Base-by-base conservation (phyloP, 805 yeast genomes). In the Yamadazyma laniorum region DNA sequence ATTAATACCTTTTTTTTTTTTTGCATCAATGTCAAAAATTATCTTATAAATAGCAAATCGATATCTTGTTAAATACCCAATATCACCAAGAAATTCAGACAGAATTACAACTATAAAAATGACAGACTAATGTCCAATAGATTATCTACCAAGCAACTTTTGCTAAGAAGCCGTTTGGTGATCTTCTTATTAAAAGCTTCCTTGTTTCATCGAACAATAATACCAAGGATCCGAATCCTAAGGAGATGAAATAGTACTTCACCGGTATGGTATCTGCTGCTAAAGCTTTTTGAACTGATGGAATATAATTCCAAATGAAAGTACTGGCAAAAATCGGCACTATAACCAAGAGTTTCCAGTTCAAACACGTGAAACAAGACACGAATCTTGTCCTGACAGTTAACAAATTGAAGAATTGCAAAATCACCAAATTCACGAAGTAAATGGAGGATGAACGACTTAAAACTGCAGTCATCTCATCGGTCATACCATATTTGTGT, bases 381-480 rank as follows among this genome's bases (percentile, higher is more conserved):
- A 66, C 52, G 32, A 58, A 53, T 42, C 76, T 58, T 0, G 72
- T 66, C 53, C 79, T 61, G 28, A 67, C 59, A 2, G 70, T 56
- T 47, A 72, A 40, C 44, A 71, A 51, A 43, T 72, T 72, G 56
- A 71, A 71, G 47, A 64, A 59, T 47, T 74, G 78, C 62, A 72
- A 51, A 27, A 72, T 61, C 5, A 74, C 75, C 59, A 74, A 55
- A 32, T 69, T 71, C 29, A 61, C 56, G 47, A 74, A 74, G 51
- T 72, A 74, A 31, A 72, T 64, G 2, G 74, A 65, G 1, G 75
- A 67, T 2, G 74, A 67, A 18, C 51, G 52, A 29, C 53, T 56
- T 34, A 50, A 49, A 21, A 55, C 37, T 12, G 56, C 38, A 5
- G 37, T 43, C 26, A 63, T 54, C 7, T 40, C 38, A 13, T 50